A percentile compares a stretch with the other conserved stretches of the same genome.
phyloP scores from a whole-genome alignment of 257 asterid genomes.

The Ligustrum vulgare region DNA sequence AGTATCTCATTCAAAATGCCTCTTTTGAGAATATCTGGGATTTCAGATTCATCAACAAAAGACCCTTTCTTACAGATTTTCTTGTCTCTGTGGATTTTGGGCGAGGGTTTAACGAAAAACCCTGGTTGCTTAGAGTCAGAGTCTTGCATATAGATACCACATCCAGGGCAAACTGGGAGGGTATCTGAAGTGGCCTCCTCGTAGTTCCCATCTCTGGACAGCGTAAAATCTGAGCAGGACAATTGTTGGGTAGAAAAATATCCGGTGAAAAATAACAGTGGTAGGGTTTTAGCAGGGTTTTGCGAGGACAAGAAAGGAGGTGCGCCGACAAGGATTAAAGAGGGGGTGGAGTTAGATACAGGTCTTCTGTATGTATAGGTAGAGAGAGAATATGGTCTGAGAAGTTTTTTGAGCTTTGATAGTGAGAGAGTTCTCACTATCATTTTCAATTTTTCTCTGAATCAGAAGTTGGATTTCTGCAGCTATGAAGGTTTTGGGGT shows the following conservation, averaged over 20 bases:
- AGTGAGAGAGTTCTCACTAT: constrained; percentile 47
- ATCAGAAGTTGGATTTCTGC: background rate
- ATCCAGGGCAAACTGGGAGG: constrained; percentile 71
- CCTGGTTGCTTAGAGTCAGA: constrained; percentile 72
- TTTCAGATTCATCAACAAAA: constrained; percentile 57
- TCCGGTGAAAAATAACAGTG: constrained; percentile 31
- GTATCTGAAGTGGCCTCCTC: constrained; percentile 45
- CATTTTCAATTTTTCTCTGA: constrained; percentile 32
- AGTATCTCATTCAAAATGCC: constrained; percentile 53
- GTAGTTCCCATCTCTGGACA: constrained; percentile 78
- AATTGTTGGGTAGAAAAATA: constrained; percentile 43
- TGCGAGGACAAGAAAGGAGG: constrained; percentile 25
- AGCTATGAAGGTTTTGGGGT: background rate
- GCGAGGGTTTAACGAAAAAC: constrained; percentile 44
- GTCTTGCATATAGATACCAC: constrained; percentile 82
- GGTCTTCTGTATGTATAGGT: constrained; percentile 29
- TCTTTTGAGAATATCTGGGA: constrained; percentile 56
- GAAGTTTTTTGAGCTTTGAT: constrained; percentile 53
- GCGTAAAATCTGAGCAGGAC: constrained; percentile 28
- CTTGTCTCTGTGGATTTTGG: constrained; percentile 46
- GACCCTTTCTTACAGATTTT: constrained; percentile 50
- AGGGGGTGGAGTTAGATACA: constrained; percentile 26
- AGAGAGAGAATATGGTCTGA: constrained; percentile 38
- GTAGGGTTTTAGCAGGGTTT: constrained; percentile 61
- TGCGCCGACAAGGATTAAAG: constrained; percentile 18